Percentiles rank a stretch among this genome's conserved stretches.
Evolutionary conservation across 2,329 filamentous ascomycete genomes (phyloP).

Genomic region (Hypoxylon sp.): DNA sequence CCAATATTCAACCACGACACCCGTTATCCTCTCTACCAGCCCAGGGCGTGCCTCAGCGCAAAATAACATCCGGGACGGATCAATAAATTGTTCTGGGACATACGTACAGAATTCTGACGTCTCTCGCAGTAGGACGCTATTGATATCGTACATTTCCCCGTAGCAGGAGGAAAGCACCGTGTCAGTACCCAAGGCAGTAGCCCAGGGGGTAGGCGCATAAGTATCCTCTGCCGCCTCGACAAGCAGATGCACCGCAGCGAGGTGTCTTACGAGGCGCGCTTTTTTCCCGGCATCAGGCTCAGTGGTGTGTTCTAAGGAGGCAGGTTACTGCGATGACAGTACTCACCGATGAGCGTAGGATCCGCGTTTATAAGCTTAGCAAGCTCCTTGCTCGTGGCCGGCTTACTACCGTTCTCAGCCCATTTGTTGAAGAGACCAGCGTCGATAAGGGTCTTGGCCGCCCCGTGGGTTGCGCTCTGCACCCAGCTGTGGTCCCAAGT

Average conservation of each 20-base stretch:
- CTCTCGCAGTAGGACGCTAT: conserved; percentile 43
- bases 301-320: background rate
- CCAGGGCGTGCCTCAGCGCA: background rate
- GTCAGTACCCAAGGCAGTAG: conserved; percentile 42
- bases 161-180: conserved; percentile 44
- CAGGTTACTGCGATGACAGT: conserved; percentile 3
- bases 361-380: conserved; percentile 47
- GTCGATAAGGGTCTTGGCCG: conserved; percentile 50
- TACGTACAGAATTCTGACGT: conserved; percentile 42
- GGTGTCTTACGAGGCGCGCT: conserved; percentile 48
- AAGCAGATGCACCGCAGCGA: conserved; percentile 48
- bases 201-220: conserved; percentile 48
- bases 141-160: conserved; percentile 46
- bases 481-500: conserved; percentile 51
- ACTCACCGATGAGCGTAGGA: conserved; percentile 44
- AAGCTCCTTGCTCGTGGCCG: conserved; percentile 45
- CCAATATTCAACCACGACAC: too few relatives aligned
- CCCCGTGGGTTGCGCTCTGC: conserved; percentile 45
- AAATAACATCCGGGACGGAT: background rate
- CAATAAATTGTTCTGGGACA: background rate
- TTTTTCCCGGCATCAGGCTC: background rate
- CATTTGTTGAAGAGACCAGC: conserved; percentile 49
- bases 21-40: too few relatives aligned
- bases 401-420: conserved; percentile 42
- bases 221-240: conserved; percentile 47